Percentiles rank a stretch among this genome's conserved stretches.
phyloP scores from a whole-genome alignment of 106 monocot species.

The Allium cepa region DNA sequence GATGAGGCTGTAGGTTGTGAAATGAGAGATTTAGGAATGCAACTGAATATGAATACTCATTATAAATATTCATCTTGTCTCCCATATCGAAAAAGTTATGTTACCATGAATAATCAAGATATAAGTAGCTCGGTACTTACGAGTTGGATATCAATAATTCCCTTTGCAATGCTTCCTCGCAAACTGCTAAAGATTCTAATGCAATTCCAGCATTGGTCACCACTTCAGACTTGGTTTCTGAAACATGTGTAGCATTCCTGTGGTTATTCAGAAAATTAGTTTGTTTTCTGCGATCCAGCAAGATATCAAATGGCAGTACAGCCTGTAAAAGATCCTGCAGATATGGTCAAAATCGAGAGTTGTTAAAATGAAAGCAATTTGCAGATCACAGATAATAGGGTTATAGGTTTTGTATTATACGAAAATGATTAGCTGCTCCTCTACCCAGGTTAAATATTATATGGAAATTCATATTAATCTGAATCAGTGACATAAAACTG shows the following conservation, averaged over 20 bases:
- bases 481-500: no score
- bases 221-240: constrained; percentile 37
- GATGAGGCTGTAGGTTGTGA: no score
- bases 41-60: background rate
- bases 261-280: constrained; percentile 44
- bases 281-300: constrained; percentile 77
- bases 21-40: background rate
- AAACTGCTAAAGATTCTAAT: constrained; percentile 66
- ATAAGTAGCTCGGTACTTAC: constrained; percentile 26
- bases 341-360: constrained; percentile 14
- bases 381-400: no score
- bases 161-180: constrained; percentile 82
- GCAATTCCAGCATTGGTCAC: constrained; percentile 70
- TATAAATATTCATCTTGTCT: background rate
- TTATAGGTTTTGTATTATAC: no score
- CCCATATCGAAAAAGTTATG: no score
- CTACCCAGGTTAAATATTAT: no score
- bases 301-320: constrained; percentile 92
- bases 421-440: no score
- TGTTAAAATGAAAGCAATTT: background rate
- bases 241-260: constrained; percentile 21
- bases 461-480: no score
- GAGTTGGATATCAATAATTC: constrained; percentile 92
- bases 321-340: constrained; percentile 82
- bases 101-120: background rate